Conservation (phyloP, 805 yeast species). For the Pichia heedii region DNA sequence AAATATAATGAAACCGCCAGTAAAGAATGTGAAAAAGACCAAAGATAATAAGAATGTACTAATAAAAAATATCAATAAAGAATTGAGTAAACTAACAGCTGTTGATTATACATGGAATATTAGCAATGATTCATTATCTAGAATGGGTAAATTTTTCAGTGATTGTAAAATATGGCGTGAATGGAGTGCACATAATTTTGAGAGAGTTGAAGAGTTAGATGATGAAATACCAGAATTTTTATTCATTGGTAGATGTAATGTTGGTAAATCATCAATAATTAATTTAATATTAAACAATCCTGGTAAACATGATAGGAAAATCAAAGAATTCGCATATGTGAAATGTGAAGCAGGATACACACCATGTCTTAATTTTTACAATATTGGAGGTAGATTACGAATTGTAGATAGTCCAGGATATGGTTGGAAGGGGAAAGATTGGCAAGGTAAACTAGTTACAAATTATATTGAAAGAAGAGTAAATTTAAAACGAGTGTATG, state of each 20-base stretch:
- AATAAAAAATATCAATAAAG: conserved; percentile 6
- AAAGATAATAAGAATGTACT: too few species aligned
- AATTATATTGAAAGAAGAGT: conserved; percentile 50
- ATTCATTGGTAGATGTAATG: conserved; percentile 72
- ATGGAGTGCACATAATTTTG: conserved; percentile 49
- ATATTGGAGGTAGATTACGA: conserved; percentile 52
- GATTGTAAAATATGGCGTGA: conserved; percentile 34
- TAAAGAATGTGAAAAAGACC: not conserved
- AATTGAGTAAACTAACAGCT: conserved; percentile 10
- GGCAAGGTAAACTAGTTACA: conserved; percentile 63
- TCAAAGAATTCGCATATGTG: conserved; percentile 34
- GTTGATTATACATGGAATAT: not conserved
- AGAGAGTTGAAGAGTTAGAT: conserved; percentile 1
- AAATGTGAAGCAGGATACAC: conserved; percentile 34
- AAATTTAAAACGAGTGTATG: conserved; percentile 47
- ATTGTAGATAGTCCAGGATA: conserved; percentile 88
- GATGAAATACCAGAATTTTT: conserved; percentile 60
- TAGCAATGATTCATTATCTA: not conserved
- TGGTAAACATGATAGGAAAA: not conserved
- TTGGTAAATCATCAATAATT: conserved; percentile 75
- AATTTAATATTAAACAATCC: conserved; percentile 43
- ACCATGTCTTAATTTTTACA: conserved; percentile 62
- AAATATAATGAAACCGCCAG: not conserved
- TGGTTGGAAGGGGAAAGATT: conserved; percentile 55
- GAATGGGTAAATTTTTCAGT: not conserved